These are phyloP conservation scores for Eucalyptus regnans DNA, from an alignment of 345 rosid genomes.

Conservation along the genomic window DNA sequence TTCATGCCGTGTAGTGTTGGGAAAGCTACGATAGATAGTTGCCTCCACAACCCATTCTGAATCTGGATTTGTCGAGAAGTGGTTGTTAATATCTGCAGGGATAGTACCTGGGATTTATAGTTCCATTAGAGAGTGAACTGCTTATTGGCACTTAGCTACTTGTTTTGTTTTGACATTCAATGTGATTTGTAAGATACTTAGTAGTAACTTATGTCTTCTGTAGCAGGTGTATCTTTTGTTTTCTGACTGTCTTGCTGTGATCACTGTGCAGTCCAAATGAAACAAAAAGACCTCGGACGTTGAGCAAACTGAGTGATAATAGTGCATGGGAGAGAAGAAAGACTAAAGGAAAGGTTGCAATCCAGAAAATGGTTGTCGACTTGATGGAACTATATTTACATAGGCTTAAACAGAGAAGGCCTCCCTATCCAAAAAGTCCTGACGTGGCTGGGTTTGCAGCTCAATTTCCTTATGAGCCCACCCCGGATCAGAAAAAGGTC, in stretches of 20 bases:
- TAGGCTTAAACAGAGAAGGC: constrained; percentile 77
- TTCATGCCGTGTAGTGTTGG: background rate
- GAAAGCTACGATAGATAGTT: background rate
- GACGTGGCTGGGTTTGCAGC: constrained; percentile 53
- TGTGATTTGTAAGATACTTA: background rate
- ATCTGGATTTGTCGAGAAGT: background rate
- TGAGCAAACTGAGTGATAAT: constrained; percentile 83
- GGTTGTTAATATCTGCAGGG: background rate
- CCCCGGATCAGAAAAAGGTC: constrained; percentile 88
- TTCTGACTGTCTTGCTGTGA: background rate
- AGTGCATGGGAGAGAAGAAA: constrained; percentile 84
- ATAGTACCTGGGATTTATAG: background rate
- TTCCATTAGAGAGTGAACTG: background rate
- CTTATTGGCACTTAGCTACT: background rate
- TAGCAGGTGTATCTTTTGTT: background rate
- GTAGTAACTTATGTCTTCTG: background rate
- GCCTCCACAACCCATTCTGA: background rate
- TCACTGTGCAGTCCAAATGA: constrained; percentile 64
- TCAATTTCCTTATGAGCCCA: constrained; percentile 75
- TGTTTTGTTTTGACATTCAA: background rate
- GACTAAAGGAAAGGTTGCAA: constrained; percentile 89
- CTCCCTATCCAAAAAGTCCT: constrained; percentile 64
- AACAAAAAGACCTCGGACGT: constrained; percentile 54
- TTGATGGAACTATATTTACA: constrained; percentile 93
- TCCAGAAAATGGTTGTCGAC: constrained; percentile 97